phyloP scores from a whole-genome alignment of 2,329 filamentous ascomycete species.

The Calonectria fujianensis region DNA sequence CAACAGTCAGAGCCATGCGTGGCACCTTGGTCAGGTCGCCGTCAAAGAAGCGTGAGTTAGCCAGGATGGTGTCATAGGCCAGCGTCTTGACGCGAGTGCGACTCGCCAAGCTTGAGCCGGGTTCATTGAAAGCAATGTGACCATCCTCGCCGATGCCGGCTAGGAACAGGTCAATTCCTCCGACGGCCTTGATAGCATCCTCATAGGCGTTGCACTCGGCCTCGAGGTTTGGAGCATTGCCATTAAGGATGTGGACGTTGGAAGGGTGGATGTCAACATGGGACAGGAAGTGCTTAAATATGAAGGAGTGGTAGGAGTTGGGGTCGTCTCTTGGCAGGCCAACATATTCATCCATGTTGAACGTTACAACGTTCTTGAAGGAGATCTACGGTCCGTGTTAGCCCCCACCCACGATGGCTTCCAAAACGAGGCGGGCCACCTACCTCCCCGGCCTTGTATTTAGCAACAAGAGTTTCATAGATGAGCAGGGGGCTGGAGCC shows the following conservation, averaged over 20 bases:
- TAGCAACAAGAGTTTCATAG: constrained; percentile 84
- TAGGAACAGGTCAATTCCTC: constrained; percentile 90
- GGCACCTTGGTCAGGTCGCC: constrained; percentile 85
- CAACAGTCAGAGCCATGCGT: constrained; percentile 88
- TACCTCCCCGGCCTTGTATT: constrained; percentile 79
- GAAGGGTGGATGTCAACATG: constrained; percentile 87
- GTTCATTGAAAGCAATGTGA: constrained; percentile 94
- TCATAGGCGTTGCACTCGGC: constrained; percentile 88
- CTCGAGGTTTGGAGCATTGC: constrained; percentile 84
- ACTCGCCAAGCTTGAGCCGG: constrained; percentile 85
- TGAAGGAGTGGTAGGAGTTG: constrained; percentile 92
- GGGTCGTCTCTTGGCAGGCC: constrained; percentile 88
- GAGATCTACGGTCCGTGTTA: constrained; percentile 74
- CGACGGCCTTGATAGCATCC: constrained; percentile 82
- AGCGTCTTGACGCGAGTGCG: constrained; percentile 90
- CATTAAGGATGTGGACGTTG: constrained; percentile 90
- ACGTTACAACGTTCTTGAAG: constrained; percentile 91
- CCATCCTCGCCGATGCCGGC: constrained; percentile 91
- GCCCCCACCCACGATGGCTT: not conserved
- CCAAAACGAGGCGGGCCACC: constrained; percentile 40
- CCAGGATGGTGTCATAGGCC: constrained; percentile 89
- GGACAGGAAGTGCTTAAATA: constrained; percentile 95
- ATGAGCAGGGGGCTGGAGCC: constrained; percentile 87
- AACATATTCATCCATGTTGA: constrained; percentile 97
- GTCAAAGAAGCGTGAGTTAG: constrained; percentile 89